These are phyloP conservation scores for Hyaloscypha bicolor DNA, from an alignment of 495 filamentous ascomycete genomes.

Conservation along the genomic window DNA sequence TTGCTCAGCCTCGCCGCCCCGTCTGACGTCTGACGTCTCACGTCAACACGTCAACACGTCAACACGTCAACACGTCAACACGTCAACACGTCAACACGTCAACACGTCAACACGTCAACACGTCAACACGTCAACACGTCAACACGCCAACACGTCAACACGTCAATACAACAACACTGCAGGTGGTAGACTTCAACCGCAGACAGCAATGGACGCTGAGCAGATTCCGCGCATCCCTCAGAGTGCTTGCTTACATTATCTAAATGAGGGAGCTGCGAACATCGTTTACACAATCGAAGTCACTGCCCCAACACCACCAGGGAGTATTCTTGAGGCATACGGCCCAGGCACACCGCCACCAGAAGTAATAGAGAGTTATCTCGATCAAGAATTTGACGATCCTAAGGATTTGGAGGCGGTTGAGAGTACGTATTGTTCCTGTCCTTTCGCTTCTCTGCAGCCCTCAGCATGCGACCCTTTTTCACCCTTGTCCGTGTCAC, in stretches of 20 bases:
- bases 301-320: slow-evolving; percentile 7
- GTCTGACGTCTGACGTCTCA: neutral
- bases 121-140: neutral
- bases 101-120: neutral
- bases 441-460: neutral
- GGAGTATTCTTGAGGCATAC: slow-evolving; percentile 20
- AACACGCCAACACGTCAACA: neutral
- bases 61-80: too few species aligned
- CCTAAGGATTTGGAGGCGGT: neutral
- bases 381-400: slow-evolving; percentile 7
- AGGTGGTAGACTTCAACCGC: too few species aligned
- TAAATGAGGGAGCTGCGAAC: slow-evolving; percentile 34
- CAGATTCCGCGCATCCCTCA: slow-evolving; percentile 17
- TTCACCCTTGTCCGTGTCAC: neutral
- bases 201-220: slow-evolving; percentile 2
- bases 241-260: slow-evolving; percentile 13
- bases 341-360: slow-evolving; percentile 27
- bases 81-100: neutral
- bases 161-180: too few species aligned
- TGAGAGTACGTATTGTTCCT: slow-evolving; percentile 21
- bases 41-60: neutral
- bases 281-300: slow-evolving; percentile 29
- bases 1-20: neutral
- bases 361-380: slow-evolving; percentile 11
- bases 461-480: neutral